A percentile compares a stretch with the other conserved stretches of the same genome.
phyloP scores from a whole-genome alignment of 192 early-diverging fungal species.

The Coemansia sp. region DNA sequence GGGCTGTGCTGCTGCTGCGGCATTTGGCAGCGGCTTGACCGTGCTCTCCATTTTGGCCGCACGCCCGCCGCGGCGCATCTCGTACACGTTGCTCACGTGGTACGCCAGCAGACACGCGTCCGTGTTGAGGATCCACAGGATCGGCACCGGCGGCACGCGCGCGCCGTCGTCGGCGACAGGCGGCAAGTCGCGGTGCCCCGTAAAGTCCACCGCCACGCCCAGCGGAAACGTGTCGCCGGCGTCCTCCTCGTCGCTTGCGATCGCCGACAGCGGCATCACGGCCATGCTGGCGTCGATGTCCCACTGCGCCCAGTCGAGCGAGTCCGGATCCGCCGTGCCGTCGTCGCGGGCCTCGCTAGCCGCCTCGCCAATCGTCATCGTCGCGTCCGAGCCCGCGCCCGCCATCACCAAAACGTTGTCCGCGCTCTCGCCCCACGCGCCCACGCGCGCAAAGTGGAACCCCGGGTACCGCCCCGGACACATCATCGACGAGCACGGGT shows the following conservation, averaged over 20 bases:
- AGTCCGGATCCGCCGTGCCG: conserved; percentile 18
- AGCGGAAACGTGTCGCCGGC: conserved; percentile 61
- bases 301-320: conserved; percentile 67
- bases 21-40: conserved; percentile 14
- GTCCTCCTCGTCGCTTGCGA: conserved; percentile 44
- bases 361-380: conserved; percentile 40
- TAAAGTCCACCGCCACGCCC: conserved; percentile 75
- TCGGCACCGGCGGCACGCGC: conserved; percentile 60
- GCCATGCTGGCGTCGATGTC: conserved; percentile 59
- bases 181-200: conserved; percentile 55
- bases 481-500: conserved; percentile 58
- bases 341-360: conserved; percentile 6
- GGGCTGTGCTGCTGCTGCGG: conserved; percentile 3
- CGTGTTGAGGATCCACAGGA: conserved; percentile 69
- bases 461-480: conserved; percentile 52
- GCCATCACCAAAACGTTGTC: conserved; percentile 37
- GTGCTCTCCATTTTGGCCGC: conserved; percentile 45
- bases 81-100: conserved; percentile 58
- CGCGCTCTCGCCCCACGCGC: conserved; percentile 55
- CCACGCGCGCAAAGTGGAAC: conserved; percentile 61
- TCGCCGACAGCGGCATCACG: conserved; percentile 57
- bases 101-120: conserved; percentile 65
- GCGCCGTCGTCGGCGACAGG: conserved; percentile 56
- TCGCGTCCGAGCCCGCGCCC: conserved; percentile 31
- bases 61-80: conserved; percentile 41